A percentile compares a stretch with the other conserved stretches of the same genome.
Evolutionary conservation across 2,329 filamentous ascomycete species (phyloP).

Genomic region (Hymenoscyphus albidus): DNA sequence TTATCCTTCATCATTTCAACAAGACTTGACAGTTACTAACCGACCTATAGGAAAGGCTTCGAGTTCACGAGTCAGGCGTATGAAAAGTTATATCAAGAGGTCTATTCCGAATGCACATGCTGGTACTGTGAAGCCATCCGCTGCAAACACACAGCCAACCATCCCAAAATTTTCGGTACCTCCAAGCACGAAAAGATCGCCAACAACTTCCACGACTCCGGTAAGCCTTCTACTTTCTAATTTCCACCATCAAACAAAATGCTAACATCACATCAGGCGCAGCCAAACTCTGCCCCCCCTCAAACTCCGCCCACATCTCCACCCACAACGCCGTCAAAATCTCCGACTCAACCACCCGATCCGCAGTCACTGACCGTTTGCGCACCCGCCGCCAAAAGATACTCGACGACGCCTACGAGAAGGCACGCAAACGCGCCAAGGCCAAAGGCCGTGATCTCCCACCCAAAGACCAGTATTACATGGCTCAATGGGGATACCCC

Average conservation of each 20-base stretch:
- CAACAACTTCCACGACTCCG: slow-evolving; percentile 46
- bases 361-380: slow-evolving; percentile 27
- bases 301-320: slow-evolving; percentile 66
- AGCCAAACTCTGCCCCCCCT: slow-evolving; percentile 48
- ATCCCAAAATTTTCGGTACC: slow-evolving; percentile 44
- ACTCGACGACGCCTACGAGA: slow-evolving; percentile 54
- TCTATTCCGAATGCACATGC: slow-evolving; percentile 75
- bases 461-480: slow-evolving; percentile 46
- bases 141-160: slow-evolving; percentile 47
- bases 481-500: slow-evolving; percentile 43
- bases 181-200: slow-evolving; percentile 45
- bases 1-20: not conserved
- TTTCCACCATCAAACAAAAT: not conserved
- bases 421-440: slow-evolving; percentile 47
- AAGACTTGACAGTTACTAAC: not conserved
- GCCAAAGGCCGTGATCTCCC: slow-evolving; percentile 48
- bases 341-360: slow-evolving; percentile 22
- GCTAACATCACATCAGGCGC: slow-evolving; percentile 32
- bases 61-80: slow-evolving; percentile 71
- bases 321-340: slow-evolving; percentile 63
- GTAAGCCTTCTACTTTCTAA: not conserved
- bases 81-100: slow-evolving; percentile 57
- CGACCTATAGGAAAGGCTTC: slow-evolving; percentile 47
- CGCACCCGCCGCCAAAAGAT: slow-evolving; percentile 36
- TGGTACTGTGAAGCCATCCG: slow-evolving; percentile 78